Evolutionary conservation across 352 stramenopile species (phyloP).

Genomic region (Globisporangium acanthophoron): DNA sequence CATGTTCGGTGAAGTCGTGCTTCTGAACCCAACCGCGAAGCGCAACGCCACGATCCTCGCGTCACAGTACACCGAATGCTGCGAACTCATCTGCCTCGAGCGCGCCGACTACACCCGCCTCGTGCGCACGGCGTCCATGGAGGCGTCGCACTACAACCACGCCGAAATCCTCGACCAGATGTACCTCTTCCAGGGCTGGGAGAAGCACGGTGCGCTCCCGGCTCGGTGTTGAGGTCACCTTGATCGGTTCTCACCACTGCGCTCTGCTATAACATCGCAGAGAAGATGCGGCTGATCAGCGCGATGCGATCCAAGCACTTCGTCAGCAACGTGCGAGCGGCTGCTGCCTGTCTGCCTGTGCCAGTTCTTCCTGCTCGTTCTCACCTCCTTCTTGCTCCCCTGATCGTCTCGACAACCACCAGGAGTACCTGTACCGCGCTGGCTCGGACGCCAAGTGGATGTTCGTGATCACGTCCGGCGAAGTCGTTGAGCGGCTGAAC

Average conservation of each 20-base stretch:
- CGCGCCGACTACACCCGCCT: slow-evolving; percentile 68
- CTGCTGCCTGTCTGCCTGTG: not conserved
- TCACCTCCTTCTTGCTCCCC: not conserved
- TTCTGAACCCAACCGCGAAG: slow-evolving; percentile 56
- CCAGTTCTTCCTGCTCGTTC: not conserved
- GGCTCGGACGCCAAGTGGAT: slow-evolving; percentile 66
- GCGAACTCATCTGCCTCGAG: slow-evolving; percentile 65
- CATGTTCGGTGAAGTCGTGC: slow-evolving; percentile 74
- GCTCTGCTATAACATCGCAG: slow-evolving; percentile 10
- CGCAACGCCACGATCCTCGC: slow-evolving; percentile 69
- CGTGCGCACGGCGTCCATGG: slow-evolving; percentile 69
- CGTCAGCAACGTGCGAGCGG: slow-evolving; percentile 41
- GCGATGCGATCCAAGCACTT: slow-evolving; percentile 63
- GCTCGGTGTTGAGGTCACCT: no score
- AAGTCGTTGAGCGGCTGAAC: slow-evolving; percentile 66
- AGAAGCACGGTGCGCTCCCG: slow-evolving; percentile 43
- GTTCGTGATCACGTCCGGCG: slow-evolving; percentile 62
- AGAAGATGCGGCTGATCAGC: slow-evolving; percentile 74
- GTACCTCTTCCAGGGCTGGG: slow-evolving; percentile 63
- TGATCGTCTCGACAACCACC: not conserved
- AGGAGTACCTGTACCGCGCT: slow-evolving; percentile 70
- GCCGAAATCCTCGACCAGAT: slow-evolving; percentile 74
- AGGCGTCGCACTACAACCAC: slow-evolving; percentile 75
- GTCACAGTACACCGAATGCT: slow-evolving; percentile 56
- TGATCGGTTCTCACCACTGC: not conserved